These are phyloP conservation scores for Picea sitchensis DNA, from an alignment of 75 land plant genomes.

Conservation along the genomic window DNA sequence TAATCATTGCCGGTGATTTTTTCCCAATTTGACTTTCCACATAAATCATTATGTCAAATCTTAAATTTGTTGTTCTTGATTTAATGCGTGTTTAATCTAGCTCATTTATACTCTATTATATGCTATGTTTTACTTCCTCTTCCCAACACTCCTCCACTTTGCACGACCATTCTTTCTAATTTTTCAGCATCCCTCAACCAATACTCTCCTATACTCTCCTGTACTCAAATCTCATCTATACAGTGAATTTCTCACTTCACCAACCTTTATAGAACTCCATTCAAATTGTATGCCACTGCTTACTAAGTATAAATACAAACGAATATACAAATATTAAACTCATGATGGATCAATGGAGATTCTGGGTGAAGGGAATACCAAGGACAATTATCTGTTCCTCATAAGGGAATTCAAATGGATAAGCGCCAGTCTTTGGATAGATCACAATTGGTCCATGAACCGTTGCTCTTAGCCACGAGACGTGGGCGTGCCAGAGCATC, in stretches of 20 bases:
- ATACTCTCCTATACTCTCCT: slow-evolving; percentile 19
- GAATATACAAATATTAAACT: not conserved
- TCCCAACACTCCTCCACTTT: slow-evolving; percentile 26
- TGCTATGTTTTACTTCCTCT: too few species aligned
- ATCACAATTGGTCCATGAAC: slow-evolving; percentile 49
- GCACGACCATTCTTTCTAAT: not conserved
- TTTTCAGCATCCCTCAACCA: not conserved
- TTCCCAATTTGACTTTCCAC: too few species aligned
- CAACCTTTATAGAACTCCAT: not conserved
- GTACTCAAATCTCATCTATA: not conserved
- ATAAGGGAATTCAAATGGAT: slow-evolving; percentile 41
- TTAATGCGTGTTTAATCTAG: too few species aligned
- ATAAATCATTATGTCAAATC: too few species aligned
- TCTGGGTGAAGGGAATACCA: slow-evolving; percentile 23
- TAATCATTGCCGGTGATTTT: too few species aligned
- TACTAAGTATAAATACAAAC: not conserved
- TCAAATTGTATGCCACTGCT: not conserved
- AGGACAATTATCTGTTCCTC: slow-evolving; percentile 38
- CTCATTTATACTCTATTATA: too few species aligned
- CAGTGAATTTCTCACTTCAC: not conserved
- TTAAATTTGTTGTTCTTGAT: too few species aligned
- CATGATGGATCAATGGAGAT: slow-evolving; percentile 8
- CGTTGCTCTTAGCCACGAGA: slow-evolving; percentile 61
- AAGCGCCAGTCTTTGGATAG: slow-evolving; percentile 30
- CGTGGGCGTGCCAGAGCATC: slow-evolving; percentile 48